These are phyloP conservation scores for Nicotiana otophora DNA, from an alignment of 257 asterid genomes.

Conservation along the genomic window DNA sequence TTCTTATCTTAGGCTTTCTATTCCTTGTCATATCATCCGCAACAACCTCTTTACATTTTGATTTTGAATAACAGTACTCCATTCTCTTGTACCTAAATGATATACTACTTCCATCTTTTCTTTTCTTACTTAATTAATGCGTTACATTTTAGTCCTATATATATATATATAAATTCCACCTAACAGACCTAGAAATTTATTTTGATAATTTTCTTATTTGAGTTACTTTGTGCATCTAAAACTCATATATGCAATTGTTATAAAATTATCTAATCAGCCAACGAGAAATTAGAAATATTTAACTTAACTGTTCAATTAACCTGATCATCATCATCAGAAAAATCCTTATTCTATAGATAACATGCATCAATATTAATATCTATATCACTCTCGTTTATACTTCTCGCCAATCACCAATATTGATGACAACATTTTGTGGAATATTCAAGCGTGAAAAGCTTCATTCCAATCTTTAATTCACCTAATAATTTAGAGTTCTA, in stretches of 20 bases:
- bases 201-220: background rate
- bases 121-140: background rate
- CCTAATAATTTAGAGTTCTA: too few species aligned
- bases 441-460: too few species aligned
- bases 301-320: background rate
- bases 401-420: too few species aligned
- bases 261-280: background rate
- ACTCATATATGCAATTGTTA: background rate
- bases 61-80: background rate
- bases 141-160: too few species aligned
- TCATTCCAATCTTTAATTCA: too few species aligned
- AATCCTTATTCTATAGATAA: too few species aligned
- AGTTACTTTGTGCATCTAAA: background rate
- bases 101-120: background rate
- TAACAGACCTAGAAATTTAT: too few species aligned
- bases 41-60: background rate
- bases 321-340: background rate
- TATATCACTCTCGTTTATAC: too few species aligned
- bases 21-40: background rate
- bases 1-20: background rate
- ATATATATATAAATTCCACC: too few species aligned
- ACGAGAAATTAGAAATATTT: background rate
- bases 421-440: too few species aligned
- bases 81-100: background rate
- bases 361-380: too few species aligned